Conservation (phyloP, 371 early-diverging fungal species). For the Mucor sp. region DNA sequence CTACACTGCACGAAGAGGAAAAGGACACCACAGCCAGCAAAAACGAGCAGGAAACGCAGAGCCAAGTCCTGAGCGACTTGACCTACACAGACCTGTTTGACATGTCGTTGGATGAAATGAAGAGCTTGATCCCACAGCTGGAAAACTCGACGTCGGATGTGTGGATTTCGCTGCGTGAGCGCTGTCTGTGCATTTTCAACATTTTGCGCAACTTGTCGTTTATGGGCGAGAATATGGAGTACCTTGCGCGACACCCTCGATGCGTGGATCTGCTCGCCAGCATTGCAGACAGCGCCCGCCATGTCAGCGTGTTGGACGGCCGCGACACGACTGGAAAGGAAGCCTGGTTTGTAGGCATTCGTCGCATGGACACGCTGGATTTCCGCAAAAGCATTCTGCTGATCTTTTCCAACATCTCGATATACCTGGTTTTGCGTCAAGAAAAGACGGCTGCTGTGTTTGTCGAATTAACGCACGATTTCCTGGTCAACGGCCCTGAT, state of each 20-base stretch:
- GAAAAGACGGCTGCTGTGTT: constrained; percentile 42
- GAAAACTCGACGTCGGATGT: constrained; percentile 45
- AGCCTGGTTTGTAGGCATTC: constrained; percentile 51
- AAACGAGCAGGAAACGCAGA: constrained; percentile 4
- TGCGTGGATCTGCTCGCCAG: constrained; percentile 45
- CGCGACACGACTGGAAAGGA: constrained; percentile 21
- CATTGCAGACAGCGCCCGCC: constrained; percentile 19
- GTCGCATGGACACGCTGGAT: constrained; percentile 58
- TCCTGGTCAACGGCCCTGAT: constrained; percentile 54
- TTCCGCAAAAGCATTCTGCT: constrained; percentile 59
- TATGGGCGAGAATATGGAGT: constrained; percentile 61
- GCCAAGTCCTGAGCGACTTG: constrained; percentile 22
- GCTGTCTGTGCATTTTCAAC: constrained; percentile 54
- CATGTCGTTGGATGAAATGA: constrained; percentile 59
- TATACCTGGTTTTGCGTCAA: constrained; percentile 37
- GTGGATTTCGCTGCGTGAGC: constrained; percentile 49
- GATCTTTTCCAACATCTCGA: constrained; percentile 55
- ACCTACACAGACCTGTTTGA: constrained; percentile 55
- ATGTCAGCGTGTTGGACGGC: constrained; percentile 16
- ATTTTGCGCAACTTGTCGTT: constrained; percentile 70
- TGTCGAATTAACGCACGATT: constrained; percentile 52
- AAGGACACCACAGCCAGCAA: neutral
- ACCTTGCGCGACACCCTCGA: constrained; percentile 56
- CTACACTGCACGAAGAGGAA: neutral
- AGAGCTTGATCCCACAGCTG: constrained; percentile 47